Conservation (phyloP, 306 rosid species). For the Quercus aquifolioides region DNA sequence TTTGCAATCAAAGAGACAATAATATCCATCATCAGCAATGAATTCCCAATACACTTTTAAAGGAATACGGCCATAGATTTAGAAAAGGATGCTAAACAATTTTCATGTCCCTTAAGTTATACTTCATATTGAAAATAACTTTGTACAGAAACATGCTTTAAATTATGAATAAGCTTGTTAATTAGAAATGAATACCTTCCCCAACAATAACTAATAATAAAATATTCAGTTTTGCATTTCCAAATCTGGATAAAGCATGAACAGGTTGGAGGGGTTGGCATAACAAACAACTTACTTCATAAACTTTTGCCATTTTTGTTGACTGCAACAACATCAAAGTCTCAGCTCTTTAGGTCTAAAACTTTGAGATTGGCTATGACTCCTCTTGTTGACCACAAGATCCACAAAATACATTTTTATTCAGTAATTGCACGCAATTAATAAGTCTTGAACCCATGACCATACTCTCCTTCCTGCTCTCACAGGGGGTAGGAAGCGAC, state of each 20-base stretch:
- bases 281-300: not conserved
- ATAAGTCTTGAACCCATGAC: no score
- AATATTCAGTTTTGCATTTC: not conserved
- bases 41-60: not conserved
- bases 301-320: not conserved
- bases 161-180: not conserved
- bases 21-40: not conserved
- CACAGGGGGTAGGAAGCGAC: no score
- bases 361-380: no score
- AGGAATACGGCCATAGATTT: not conserved
- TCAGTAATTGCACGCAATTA: no score
- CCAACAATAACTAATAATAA: not conserved
- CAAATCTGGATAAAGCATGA: not conserved
- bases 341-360: no score
- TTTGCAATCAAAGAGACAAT: not conserved
- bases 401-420: not conserved
- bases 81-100: not conserved
- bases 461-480: no score
- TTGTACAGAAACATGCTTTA: not conserved
- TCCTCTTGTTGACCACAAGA: not conserved
- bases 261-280: not conserved
- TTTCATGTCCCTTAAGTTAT: not conserved
- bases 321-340: no score
- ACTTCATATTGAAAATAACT: not conserved
- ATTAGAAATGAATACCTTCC: not conserved